phyloP scores from a whole-genome alignment of 768 basidiomycete genomes.

The Gloeopeniophorella convolvens region DNA sequence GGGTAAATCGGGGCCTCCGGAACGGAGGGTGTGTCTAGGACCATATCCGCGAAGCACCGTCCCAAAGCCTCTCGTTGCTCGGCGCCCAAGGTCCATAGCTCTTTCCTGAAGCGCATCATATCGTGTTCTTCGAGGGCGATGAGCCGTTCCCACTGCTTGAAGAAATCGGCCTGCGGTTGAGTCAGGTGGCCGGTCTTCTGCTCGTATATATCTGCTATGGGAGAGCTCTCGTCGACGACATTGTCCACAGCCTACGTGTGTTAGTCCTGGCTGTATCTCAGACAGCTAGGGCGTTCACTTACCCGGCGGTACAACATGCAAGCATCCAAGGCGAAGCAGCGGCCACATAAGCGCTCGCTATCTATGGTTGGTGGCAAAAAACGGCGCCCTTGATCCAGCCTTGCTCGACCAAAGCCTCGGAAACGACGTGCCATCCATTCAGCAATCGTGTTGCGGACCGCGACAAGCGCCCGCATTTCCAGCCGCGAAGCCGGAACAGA shows the following conservation, averaged over 20 bases:
- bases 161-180: slow-evolving; percentile 61
- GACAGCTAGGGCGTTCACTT: slow-evolving; percentile 12
- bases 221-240: slow-evolving; percentile 44
- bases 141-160: slow-evolving; percentile 85
- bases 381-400: slow-evolving; percentile 27
- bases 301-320: slow-evolving; percentile 96
- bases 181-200: slow-evolving; percentile 80
- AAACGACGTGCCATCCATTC: slow-evolving; percentile 59
- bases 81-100: slow-evolving; percentile 90
- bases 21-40: slow-evolving; percentile 43
- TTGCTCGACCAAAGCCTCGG: slow-evolving; percentile 5
- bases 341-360: slow-evolving; percentile 67
- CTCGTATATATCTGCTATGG: slow-evolving; percentile 62
- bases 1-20: slow-evolving; percentile 14
- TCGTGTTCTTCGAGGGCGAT: slow-evolving; percentile 86
- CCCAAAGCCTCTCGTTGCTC: slow-evolving; percentile 74
- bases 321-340: slow-evolving; percentile 74
- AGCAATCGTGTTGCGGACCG: slow-evolving; percentile 79
- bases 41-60: slow-evolving; percentile 80
- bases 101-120: slow-evolving; percentile 73
- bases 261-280: background rate
- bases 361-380: slow-evolving; percentile 89
- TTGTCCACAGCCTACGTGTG: slow-evolving; percentile 58
- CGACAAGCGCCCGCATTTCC: slow-evolving; percentile 80
- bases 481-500: slow-evolving; percentile 73